These are phyloP conservation scores for Apodospora peruviana DNA, from an alignment of 495 filamentous ascomycete species.

Conservation along the genomic window DNA sequence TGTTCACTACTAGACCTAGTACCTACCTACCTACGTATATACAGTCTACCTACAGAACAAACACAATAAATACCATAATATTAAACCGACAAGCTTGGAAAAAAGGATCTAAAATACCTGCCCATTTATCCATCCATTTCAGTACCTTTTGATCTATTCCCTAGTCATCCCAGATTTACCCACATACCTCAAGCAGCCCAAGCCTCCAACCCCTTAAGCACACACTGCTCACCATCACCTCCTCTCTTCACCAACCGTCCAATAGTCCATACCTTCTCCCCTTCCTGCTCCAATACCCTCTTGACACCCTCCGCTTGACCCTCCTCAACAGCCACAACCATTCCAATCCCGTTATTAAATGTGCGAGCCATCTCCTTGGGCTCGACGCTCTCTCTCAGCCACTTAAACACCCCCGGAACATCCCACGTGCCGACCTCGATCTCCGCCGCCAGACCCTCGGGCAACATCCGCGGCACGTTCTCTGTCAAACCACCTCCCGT, in stretches of 20 bases:
- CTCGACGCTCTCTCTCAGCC: constrained; percentile 73
- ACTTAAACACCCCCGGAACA: constrained; percentile 69
- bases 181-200: no score
- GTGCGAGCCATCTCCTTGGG: constrained; percentile 75
- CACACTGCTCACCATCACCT: constrained; percentile 56
- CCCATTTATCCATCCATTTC: no score
- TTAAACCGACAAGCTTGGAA: no score
- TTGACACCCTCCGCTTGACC: constrained; percentile 50
- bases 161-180: no score
- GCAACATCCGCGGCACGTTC: constrained; percentile 91
- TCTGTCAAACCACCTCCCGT: constrained; percentile 89
- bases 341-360: constrained; percentile 93
- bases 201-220: constrained; percentile 60
- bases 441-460: constrained; percentile 63
- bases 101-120: no score
- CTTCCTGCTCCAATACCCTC: constrained; percentile 50
- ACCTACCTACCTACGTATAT: no score
- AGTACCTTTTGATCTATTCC: no score
- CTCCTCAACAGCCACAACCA: constrained; percentile 73
- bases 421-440: constrained; percentile 70
- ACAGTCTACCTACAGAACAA: no score
- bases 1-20: no score
- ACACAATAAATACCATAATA: no score
- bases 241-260: constrained; percentile 57
- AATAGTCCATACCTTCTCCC: constrained; percentile 73